A percentile compares a stretch with the other conserved stretches of the same genome.
Conservation (phyloP, 164 flowering plant genomes). For the Chimonanthus praecox region DNA sequence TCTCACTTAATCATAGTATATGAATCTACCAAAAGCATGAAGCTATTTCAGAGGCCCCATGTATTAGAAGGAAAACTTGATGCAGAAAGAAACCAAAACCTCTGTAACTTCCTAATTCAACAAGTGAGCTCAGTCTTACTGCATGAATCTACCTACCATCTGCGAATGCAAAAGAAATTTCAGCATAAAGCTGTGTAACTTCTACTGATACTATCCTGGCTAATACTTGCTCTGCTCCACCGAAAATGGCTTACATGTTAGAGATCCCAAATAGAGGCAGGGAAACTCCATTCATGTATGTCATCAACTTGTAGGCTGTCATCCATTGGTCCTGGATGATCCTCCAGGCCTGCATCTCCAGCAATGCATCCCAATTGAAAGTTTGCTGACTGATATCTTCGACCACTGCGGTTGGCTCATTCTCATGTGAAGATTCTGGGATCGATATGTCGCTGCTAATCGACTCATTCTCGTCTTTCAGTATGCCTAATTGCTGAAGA, state of each 20-base stretch:
- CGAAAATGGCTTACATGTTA: conserved; percentile 5
- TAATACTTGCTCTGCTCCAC: no score
- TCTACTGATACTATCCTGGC: no score
- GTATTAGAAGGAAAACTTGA: no score
- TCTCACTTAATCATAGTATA: no score
- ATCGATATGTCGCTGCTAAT: conserved; percentile 14
- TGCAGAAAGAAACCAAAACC: no score
- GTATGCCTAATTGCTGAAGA: conserved; percentile 78
- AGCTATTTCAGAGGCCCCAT: no score
- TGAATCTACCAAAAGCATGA: no score
- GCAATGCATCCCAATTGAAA: conserved; percentile 64
- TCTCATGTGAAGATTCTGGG: conserved; percentile 24
- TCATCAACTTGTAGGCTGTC: conserved; percentile 33
- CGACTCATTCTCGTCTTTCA: conserved; percentile 43
- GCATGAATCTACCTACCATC: no score
- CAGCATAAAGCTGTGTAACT: no score
- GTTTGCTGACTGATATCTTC: conserved; percentile 19
- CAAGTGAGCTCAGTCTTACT: no score
- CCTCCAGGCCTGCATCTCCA: conserved; percentile 43
- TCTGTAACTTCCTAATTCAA: no score
- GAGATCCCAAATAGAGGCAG: conserved; percentile 32
- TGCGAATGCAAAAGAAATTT: no score
- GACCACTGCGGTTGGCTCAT: conserved; percentile 17
- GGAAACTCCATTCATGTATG: conserved; percentile 35
- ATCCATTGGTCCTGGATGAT: conserved; percentile 24